A percentile compares a stretch with the other conserved stretches of the same genome.
Evolutionary conservation across 1,284 basidiomycete genomes (phyloP).

Genomic region (Ceratobasidium sp.): DNA sequence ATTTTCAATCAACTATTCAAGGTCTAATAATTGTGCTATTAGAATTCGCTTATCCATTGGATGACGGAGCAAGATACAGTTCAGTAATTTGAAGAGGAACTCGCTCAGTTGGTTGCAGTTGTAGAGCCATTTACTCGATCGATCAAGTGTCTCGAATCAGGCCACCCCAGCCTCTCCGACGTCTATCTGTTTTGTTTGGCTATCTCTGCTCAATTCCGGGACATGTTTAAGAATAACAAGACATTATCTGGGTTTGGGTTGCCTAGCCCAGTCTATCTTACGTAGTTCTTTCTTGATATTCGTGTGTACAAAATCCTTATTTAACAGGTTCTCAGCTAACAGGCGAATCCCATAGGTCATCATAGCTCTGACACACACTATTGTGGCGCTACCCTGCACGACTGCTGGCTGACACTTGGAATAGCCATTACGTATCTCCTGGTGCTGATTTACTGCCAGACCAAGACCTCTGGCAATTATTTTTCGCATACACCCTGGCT

Average conservation of each 20-base stretch:
- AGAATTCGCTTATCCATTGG: conserved; percentile 29
- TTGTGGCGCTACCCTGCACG: neutral
- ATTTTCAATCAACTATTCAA: neutral
- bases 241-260: conserved; percentile 1
- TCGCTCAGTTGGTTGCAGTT: conserved; percentile 22
- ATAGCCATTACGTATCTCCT: neutral
- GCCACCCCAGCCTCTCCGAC: conserved; percentile 24
- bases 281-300: conserved; percentile 36
- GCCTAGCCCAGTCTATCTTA: conserved; percentile 30
- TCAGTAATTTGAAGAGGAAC: neutral
- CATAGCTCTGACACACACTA: neutral
- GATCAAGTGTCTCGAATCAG: conserved; percentile 44
- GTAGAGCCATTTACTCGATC: conserved; percentile 44
- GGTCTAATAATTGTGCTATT: neutral
- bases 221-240: conserved; percentile 27
- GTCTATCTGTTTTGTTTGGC: conserved; percentile 47
- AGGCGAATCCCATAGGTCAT: no score
- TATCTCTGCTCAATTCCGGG: neutral
- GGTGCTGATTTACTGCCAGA: neutral
- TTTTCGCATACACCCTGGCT: conserved; percentile 30
- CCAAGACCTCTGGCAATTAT: conserved; percentile 2
- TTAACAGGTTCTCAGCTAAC: neutral
- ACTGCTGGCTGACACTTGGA: neutral
- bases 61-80: conserved; percentile 6
- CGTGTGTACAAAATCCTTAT: no score